Evolutionary conservation across 2,329 filamentous ascomycete genomes (phyloP).

Genomic region (Cercospora sp.): DNA sequence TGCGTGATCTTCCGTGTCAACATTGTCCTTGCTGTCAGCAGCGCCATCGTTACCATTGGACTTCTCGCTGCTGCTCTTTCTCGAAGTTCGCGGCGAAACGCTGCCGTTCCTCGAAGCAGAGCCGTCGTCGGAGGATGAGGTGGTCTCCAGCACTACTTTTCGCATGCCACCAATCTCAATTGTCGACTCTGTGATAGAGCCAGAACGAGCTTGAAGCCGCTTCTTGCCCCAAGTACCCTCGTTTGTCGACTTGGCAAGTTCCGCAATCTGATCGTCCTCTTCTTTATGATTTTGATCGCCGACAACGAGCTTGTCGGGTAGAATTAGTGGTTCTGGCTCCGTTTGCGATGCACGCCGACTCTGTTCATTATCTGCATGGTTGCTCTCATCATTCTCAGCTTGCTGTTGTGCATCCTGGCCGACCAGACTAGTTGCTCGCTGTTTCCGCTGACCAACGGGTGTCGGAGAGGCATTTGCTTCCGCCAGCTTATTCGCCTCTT

Average conservation of each 20-base stretch:
- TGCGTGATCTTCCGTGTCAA: constrained; percentile 17
- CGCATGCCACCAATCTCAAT: constrained; percentile 71
- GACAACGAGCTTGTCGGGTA: constrained; percentile 20
- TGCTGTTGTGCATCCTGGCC: constrained; percentile 15
- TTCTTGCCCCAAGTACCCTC: constrained; percentile 31
- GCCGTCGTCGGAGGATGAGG: constrained; percentile 31
- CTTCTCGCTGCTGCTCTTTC: constrained; percentile 3
- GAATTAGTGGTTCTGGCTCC: not conserved
- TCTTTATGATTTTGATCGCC: constrained; percentile 7
- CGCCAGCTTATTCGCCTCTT: constrained; percentile 33
- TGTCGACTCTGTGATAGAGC: constrained; percentile 78
- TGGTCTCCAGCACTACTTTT: constrained; percentile 74
- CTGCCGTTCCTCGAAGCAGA: constrained; percentile 11
- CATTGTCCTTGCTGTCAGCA: not conserved
- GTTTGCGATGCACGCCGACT: not conserved
- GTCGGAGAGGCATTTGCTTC: constrained; percentile 26
- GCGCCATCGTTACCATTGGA: constrained; percentile 15
- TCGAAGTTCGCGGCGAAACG: constrained; percentile 15
- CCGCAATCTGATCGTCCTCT: constrained; percentile 24
- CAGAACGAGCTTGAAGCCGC: constrained; percentile 58
- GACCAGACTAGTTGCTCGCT: not conserved
- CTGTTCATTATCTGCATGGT: not conserved
- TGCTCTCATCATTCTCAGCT: not conserved
- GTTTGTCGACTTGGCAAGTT: constrained; percentile 18
- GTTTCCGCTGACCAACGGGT: not conserved